A percentile compares a stretch with the other conserved stretches of the same genome.
phyloP scores from a whole-genome alignment of 805 yeast species.

The Candida multigemmis region DNA sequence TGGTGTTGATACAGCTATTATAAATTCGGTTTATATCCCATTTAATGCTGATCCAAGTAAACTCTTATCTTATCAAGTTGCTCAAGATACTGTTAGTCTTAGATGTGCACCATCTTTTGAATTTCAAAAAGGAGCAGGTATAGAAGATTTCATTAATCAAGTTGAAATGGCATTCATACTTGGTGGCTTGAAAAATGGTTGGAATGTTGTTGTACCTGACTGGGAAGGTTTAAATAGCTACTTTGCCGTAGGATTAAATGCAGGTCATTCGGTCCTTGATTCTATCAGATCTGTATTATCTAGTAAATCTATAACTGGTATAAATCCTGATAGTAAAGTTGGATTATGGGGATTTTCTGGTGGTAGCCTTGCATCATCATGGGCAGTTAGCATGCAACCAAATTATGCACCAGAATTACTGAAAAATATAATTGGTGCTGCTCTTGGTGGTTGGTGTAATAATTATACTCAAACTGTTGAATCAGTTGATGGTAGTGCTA shows the following conservation, averaged over 20 bases:
- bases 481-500: constrained; percentile 9
- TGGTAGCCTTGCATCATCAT: constrained; percentile 16
- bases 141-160: constrained; percentile 5
- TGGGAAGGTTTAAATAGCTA: constrained; percentile 11
- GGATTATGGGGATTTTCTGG: constrained; percentile 20
- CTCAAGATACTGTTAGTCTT: constrained; percentile 9
- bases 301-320: constrained; percentile 7
- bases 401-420: constrained; percentile 19
- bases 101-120: constrained; percentile 14
- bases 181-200: constrained; percentile 9
- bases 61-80: constrained; percentile 11
- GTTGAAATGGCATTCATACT: constrained; percentile 8
- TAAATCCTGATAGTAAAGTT: constrained; percentile 7
- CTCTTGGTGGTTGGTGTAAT: constrained; percentile 16
- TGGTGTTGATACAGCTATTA: constrained; percentile 9
- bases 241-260: constrained; percentile 10
- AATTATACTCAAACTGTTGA: constrained; percentile 10
- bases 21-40: constrained; percentile 11
- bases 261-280: constrained; percentile 11
- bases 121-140: constrained; percentile 7
- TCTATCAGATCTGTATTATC: constrained; percentile 8
- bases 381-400: constrained; percentile 18
- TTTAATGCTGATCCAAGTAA: constrained; percentile 11
- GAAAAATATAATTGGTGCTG: constrained; percentile 13
- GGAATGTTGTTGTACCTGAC: constrained; percentile 11